These are phyloP conservation scores for Pseudozyma thailandica DNA, from an alignment of 1,284 basidiomycete species.

Conservation along the genomic window DNA sequence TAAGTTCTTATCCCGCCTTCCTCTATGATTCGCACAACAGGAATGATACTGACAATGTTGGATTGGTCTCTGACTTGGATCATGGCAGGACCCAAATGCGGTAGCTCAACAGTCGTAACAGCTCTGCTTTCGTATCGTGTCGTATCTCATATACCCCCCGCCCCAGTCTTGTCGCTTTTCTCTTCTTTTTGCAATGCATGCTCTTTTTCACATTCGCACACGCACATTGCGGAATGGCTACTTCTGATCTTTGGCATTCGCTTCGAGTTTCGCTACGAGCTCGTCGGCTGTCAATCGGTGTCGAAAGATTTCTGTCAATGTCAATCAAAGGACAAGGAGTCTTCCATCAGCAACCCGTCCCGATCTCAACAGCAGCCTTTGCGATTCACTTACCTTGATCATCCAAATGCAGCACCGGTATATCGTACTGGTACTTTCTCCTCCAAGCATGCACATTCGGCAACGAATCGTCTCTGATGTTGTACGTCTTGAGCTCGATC, in stretches of 20 bases:
- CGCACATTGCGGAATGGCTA: neutral
- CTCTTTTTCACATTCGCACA: conserved; percentile 1
- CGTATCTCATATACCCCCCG: conserved; percentile 17
- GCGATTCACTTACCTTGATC: conserved; percentile 31
- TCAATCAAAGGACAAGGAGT: neutral
- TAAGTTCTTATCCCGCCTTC: conserved; percentile 10
- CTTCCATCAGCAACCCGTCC: too few relatives aligned
- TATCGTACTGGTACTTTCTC: conserved; percentile 66
- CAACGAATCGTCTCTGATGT: conserved; percentile 61
- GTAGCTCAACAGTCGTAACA: conserved; percentile 5
- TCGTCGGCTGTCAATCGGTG: conserved; percentile 32
- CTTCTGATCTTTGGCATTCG: neutral
- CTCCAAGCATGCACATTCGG: conserved; percentile 58
- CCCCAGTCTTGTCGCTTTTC: neutral
- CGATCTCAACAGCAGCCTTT: too few relatives aligned
- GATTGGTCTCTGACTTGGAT: neutral
- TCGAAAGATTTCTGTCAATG: conserved; percentile 41
- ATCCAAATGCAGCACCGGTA: conserved; percentile 60
- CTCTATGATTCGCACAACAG: neutral
- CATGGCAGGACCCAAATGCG: conserved; percentile 18
- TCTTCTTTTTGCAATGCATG: conserved; percentile 8
- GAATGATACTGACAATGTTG: too few relatives aligned
- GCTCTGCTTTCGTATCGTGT: too few relatives aligned
- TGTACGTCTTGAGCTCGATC: conserved; percentile 55
- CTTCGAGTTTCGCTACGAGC: conserved; percentile 21